These are phyloP conservation scores for Magnusiomyces tetraspermus DNA, from an alignment of 1,139 yeast genomes.

Conservation along the genomic window DNA sequence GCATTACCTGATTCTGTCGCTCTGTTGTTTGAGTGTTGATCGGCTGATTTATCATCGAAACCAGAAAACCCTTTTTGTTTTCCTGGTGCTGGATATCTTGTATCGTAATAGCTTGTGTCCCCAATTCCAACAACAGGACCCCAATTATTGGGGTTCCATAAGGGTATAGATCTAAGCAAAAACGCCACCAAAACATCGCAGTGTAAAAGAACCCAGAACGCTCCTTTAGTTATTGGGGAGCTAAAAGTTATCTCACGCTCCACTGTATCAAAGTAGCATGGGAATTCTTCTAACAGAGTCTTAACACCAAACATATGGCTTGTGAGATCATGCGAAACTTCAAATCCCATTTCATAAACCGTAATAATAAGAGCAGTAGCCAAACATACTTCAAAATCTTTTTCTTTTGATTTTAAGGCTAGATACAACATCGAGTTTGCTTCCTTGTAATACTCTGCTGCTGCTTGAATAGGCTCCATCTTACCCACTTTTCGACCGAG, in stretches of 20 bases:
- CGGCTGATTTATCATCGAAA: no score
- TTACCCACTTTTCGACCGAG: not conserved
- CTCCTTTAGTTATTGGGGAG: not conserved
- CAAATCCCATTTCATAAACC: not conserved
- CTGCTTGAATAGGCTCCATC: not conserved
- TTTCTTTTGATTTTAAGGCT: not conserved
- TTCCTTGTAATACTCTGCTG: conserved; percentile 2
- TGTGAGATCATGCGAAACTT: not conserved
- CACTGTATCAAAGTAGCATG: not conserved
- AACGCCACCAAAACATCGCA: not conserved
- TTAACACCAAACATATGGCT: conserved; percentile 6
- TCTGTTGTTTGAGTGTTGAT: no score
- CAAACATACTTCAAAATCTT: conserved; percentile 2
- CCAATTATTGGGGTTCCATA: conserved; percentile 5
- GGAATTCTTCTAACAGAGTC: conserved; percentile 5
- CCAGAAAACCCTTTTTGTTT: not conserved
- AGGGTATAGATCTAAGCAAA: conserved; percentile 1
- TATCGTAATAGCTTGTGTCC: not conserved
- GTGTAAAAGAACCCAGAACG: conserved; percentile 4
- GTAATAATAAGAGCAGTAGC: conserved; percentile 1
- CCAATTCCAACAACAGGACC: conserved; percentile 3
- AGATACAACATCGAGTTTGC: not conserved
- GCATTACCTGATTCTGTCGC: not conserved
- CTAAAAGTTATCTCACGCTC: not conserved
- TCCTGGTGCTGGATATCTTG: not conserved